Conservation (phyloP, 1,284 basidiomycete species). For the Tetrapyrgos nigripes region DNA sequence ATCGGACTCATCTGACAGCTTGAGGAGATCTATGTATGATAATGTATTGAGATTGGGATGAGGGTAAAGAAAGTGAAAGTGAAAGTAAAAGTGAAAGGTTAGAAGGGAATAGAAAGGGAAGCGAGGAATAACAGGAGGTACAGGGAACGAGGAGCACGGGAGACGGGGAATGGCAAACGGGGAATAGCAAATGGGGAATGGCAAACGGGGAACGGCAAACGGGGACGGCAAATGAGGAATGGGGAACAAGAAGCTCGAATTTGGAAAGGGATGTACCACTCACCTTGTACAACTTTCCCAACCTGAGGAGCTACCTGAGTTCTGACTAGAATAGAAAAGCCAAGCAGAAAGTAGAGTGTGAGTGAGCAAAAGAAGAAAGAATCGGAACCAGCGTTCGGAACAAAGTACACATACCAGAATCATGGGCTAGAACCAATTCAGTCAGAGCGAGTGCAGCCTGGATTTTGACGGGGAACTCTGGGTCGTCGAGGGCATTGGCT, state of each 20-base stretch:
- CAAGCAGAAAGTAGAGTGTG: too few species aligned
- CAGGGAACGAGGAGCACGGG: too few species aligned
- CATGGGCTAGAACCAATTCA: conserved; percentile 73
- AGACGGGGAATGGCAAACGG: too few species aligned
- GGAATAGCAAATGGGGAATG: too few species aligned
- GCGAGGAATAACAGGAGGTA: too few species aligned
- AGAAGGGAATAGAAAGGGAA: background rate
- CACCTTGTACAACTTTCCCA: conserved; percentile 87
- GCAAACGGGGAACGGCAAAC: too few species aligned
- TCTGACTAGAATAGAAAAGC: conserved; percentile 61
- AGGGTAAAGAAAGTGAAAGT: conserved; percentile 4
- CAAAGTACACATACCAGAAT: conserved; percentile 56
- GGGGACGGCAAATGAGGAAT: background rate
- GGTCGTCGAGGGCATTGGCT: conserved; percentile 69
- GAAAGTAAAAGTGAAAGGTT: conserved; percentile 1
- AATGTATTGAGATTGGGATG: too few species aligned
- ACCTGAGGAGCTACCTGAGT: conserved; percentile 79
- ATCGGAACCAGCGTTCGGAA: background rate
- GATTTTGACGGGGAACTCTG: conserved; percentile 84
- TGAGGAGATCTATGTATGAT: conserved; percentile 70
- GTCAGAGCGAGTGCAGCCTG: conserved; percentile 85
- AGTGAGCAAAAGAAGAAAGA: background rate
- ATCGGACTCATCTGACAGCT: conserved; percentile 90
- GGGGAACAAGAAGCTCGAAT: background rate
- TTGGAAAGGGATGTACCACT: conserved; percentile 26